These are phyloP conservation scores for Fusarium torreyae DNA, from an alignment of 2,329 filamentous ascomycete genomes.

Conservation along the genomic window DNA sequence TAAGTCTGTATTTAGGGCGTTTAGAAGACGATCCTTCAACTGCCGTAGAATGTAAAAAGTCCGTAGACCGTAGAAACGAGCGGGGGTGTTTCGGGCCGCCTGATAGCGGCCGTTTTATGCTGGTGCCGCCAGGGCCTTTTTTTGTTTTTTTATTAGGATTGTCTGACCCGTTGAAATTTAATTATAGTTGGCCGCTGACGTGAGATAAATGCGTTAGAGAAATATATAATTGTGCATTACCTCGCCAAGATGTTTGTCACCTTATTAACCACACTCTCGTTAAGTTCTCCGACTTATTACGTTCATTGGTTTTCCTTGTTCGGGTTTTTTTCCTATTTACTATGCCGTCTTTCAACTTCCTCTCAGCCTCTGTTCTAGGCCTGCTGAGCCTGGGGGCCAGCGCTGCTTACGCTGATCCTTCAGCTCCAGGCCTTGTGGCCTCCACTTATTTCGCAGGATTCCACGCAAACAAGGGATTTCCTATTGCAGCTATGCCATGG, in stretches of 20 bases:
- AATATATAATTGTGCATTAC: constrained; percentile 17
- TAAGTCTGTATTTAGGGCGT: constrained; percentile 3
- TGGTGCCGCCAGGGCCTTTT: not conserved
- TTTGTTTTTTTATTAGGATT: not conserved
- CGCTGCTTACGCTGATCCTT: not conserved
- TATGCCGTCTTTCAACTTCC: constrained; percentile 20
- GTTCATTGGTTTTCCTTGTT: constrained; percentile 5
- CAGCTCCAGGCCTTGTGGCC: constrained; percentile 20
- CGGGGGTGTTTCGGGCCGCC: not conserved
- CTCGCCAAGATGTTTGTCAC: not conserved
- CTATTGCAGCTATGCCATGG: constrained; percentile 39
- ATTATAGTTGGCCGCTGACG: not conserved
- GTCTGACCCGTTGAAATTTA: not conserved
- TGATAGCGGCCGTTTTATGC: not conserved
- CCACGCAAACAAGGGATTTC: constrained; percentile 40
- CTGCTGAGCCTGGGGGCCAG: constrained; percentile 23
- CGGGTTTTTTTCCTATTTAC: too few relatives aligned
- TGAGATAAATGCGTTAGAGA: not conserved
- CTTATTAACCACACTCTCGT: not conserved
- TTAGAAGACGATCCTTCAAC: constrained; percentile 15
- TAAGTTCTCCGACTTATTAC: constrained; percentile 2
- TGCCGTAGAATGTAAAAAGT: constrained; percentile 11
- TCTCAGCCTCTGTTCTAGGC: constrained; percentile 33
- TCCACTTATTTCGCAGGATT: constrained; percentile 47
- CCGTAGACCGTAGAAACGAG: not conserved